Conservation (phyloP, 257 asterid species). For the Scutellaria baicalensis region DNA sequence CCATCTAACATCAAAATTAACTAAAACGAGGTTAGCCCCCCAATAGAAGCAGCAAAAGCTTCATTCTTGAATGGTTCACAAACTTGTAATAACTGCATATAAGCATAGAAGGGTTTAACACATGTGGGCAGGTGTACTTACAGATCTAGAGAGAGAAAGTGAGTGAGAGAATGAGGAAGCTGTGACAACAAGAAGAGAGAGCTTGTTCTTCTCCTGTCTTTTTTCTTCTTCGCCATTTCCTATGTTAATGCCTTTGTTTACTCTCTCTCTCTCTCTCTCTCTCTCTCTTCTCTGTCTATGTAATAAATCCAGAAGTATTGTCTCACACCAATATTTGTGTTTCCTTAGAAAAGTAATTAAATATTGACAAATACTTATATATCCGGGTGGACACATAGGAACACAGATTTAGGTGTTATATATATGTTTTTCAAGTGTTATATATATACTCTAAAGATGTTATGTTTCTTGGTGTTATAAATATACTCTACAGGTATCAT, state of each 20-base stretch:
- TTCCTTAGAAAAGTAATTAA: background rate
- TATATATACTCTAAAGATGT: no score
- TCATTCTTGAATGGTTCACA: constrained; percentile 13
- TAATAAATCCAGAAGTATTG: constrained; percentile 9
- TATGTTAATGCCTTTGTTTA: constrained; percentile 33
- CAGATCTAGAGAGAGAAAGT: constrained; percentile 63
- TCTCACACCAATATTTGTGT: constrained; percentile 7
- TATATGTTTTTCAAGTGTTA: no score
- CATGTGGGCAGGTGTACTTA: constrained; percentile 13
- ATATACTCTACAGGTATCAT: no score
- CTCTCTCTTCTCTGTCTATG: constrained; percentile 1
- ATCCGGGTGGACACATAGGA: no score
- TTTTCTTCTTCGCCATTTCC: constrained; percentile 69
- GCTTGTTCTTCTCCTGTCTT: constrained; percentile 33
- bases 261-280: constrained; percentile 19
- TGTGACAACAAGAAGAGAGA: constrained; percentile 21
- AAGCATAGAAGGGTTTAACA: background rate
- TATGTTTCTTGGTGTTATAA: no score
- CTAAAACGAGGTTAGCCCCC: constrained; percentile 10
- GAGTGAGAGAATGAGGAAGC: constrained; percentile 26
- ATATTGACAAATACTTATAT: no score
- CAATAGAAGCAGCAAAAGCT: constrained; percentile 24
- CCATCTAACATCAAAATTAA: constrained; percentile 23
- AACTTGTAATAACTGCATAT: background rate
- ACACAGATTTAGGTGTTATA: no score